These are phyloP conservation scores for Kodamaea kaohsiungensis DNA, from an alignment of 805 yeast genomes.

Conservation along the genomic window DNA sequence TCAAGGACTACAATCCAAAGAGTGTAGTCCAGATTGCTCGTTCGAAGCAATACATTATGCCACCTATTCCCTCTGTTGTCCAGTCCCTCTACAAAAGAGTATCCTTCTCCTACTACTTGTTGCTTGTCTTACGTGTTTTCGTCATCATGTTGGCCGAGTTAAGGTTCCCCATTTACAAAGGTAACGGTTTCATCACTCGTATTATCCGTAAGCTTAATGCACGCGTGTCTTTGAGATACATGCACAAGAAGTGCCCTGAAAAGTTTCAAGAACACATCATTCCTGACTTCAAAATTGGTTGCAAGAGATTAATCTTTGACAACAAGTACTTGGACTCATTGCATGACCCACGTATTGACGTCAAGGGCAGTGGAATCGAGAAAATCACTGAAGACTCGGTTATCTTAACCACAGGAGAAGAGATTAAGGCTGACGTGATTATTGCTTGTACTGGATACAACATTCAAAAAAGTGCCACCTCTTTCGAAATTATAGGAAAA, in stretches of 20 bases:
- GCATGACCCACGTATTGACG: constrained; percentile 30
- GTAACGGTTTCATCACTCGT: constrained; percentile 27
- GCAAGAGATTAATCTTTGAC: constrained; percentile 43
- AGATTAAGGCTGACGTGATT: constrained; percentile 36
- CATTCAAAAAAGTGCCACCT: constrained; percentile 18
- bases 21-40: constrained; percentile 35
- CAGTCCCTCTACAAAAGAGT: constrained; percentile 22
- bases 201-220: constrained; percentile 27
- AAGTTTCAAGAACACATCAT: constrained; percentile 33
- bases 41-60: constrained; percentile 40
- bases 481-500: constrained; percentile 26
- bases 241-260: constrained; percentile 30
- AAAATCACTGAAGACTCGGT: constrained; percentile 30
- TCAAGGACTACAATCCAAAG: constrained; percentile 27
- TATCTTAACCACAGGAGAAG: constrained; percentile 28
- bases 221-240: constrained; percentile 21
- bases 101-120: constrained; percentile 28
- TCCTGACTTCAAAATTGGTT: constrained; percentile 43
- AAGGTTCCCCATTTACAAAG: constrained; percentile 38
- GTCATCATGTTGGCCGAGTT: constrained; percentile 31
- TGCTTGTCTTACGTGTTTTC: constrained; percentile 30
- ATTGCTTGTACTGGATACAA: constrained; percentile 46
- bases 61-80: constrained; percentile 33
- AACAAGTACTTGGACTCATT: constrained; percentile 35
- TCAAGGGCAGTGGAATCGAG: constrained; percentile 24